These are phyloP conservation scores for Solioccasus polychromus DNA, from an alignment of 768 basidiomycete species.

Conservation along the genomic window DNA sequence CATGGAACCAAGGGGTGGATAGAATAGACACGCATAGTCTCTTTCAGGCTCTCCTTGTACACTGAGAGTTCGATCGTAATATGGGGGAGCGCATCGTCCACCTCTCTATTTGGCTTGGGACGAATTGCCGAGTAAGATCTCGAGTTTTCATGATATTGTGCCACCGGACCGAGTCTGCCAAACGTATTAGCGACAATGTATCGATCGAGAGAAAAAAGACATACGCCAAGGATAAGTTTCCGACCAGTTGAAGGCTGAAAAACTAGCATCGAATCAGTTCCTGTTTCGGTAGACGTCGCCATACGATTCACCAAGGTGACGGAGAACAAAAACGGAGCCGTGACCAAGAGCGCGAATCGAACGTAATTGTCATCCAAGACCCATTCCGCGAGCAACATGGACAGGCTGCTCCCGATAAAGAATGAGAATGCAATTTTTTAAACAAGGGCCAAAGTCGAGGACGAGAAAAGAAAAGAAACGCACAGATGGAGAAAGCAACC, in stretches of 20 bases:
- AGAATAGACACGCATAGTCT: slow-evolving; percentile 62
- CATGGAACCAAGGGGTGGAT: slow-evolving; percentile 1
- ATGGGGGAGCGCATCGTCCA: slow-evolving; percentile 67
- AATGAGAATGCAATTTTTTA: slow-evolving; percentile 54
- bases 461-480: slow-evolving; percentile 21
- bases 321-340: slow-evolving; percentile 71
- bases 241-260: slow-evolving; percentile 68
- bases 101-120: slow-evolving; percentile 55
- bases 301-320: slow-evolving; percentile 58
- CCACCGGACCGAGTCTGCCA: slow-evolving; percentile 72
- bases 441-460: slow-evolving; percentile 7
- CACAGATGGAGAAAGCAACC: slow-evolving; percentile 61
- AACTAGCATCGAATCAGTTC: slow-evolving; percentile 47
- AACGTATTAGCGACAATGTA: no score
- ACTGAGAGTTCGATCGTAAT: slow-evolving; percentile 83
- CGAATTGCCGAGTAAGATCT: slow-evolving; percentile 74
- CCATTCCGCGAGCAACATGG: slow-evolving; percentile 62
- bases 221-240: slow-evolving; percentile 60
- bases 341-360: slow-evolving; percentile 64
- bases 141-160: slow-evolving; percentile 83
- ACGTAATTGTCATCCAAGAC: slow-evolving; percentile 56
- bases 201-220: not conserved
- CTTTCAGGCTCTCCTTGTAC: slow-evolving; percentile 78
- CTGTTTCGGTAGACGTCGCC: no score
- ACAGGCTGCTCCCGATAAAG: slow-evolving; percentile 64